Base-by-base conservation (phyloP, 805 yeast genomes). In the Zygoascus ofunaensis region DNA sequence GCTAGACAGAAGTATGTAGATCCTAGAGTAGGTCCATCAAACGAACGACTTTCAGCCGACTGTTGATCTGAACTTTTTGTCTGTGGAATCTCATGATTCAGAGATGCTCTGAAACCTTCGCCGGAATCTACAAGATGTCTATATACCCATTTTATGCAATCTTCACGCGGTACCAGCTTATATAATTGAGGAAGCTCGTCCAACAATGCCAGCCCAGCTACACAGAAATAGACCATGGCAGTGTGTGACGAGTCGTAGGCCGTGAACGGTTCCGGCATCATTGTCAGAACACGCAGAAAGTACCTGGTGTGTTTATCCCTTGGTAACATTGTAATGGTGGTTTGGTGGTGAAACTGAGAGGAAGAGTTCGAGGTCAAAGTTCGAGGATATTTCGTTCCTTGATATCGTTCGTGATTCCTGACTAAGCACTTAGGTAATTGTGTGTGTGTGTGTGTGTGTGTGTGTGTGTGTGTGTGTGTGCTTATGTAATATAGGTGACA, bases 1-100 rank as follows among this genome's bases (percentile, higher is more conserved):
- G 76, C 72, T 28, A 87, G 60, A 1, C 86, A 89, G 63, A 87
- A 83, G 51, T 79, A 77, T 0, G 96, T 87, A 4, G 87, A 77
- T 0, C 90, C 75, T 4, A 86, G 60, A 50, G 77, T 81, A 1
- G 89, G 76, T 1, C 77, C 64, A 55, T 80, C 87, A 54, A 76
- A 79, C 7, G 2, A 24, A 20, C 23, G n/a, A n/a, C n/a, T n/a
- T n/a, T n/a, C n/a, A n/a, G n/a, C n/a, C n/a, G n/a, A n/a, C n/a
- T n/a, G n/a, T 12, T 26, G 23, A 4, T 43, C 47, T 4, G 33
- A 33, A n/a, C 28, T 37, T 3, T 40, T 12, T n/a, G n/a, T n/a
- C n/a, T n/a, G n/a, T n/a, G n/a, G n/a, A 3, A 19, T 30, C 19
- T 32, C 21, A 39, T 79, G 80, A 2, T 72, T 66, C 21, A 64